A percentile compares a stretch with the other conserved stretches of the same genome.
phyloP scores from a whole-genome alignment of 495 filamentous ascomycete species.

The Elasticomyces elasticus region DNA sequence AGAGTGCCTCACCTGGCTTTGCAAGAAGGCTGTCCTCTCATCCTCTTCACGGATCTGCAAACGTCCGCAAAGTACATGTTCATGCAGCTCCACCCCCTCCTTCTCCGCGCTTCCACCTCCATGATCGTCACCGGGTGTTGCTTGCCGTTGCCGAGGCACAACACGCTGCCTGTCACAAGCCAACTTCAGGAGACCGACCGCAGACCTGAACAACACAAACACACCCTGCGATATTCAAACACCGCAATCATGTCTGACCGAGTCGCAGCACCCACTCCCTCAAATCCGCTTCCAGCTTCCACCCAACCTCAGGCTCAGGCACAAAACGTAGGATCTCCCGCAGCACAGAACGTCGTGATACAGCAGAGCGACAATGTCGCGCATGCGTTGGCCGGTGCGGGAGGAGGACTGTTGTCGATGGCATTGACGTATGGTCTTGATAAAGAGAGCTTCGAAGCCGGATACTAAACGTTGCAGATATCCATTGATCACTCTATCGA shows the following conservation, averaged over 20 bases:
- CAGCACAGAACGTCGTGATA: conserved; percentile 36
- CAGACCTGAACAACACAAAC: neutral
- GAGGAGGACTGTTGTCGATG: conserved; percentile 92
- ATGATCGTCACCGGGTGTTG: too few species aligned
- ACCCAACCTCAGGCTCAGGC: conserved; percentile 7
- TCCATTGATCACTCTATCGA: conserved; percentile 94
- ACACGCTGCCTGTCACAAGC: conserved; percentile 2
- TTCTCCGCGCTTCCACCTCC: too few species aligned
- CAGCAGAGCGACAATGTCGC: conserved; percentile 86
- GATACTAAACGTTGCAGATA: conserved; percentile 48
- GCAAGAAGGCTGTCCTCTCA: too few species aligned
- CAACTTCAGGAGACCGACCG: neutral
- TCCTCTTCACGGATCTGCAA: too few species aligned
- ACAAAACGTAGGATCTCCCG: conserved; percentile 22
- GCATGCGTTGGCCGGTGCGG: conserved; percentile 73
- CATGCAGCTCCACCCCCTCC: too few species aligned
- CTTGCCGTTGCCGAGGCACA: conserved; percentile 3
- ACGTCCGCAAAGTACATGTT: too few species aligned
- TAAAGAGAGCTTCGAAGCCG: conserved; percentile 1
- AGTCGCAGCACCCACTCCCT: conserved; percentile 7
- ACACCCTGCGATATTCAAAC: neutral
- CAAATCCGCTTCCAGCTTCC: conserved; percentile 9
- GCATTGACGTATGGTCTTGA: conserved; percentile 61
- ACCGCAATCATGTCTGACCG: conserved; percentile 9
- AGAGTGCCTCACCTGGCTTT: too few species aligned